Conservation (phyloP, 2,329 filamentous ascomycete genomes). For the Aspergillus bombycis region DNA sequence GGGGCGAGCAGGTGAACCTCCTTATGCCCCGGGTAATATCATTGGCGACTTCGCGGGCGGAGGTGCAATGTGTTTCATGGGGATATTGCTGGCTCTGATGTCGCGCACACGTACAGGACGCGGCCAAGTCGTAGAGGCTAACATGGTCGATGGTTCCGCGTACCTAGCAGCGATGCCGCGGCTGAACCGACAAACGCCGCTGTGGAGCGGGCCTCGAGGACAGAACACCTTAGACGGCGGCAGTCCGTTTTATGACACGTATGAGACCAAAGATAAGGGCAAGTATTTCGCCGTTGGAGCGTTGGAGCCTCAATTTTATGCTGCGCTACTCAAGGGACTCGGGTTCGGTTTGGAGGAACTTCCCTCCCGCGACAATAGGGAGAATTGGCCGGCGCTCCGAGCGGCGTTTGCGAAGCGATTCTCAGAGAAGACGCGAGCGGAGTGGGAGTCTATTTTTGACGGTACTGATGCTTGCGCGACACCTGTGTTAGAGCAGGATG, state of each 20-base stretch:
- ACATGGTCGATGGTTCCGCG: constrained; percentile 90
- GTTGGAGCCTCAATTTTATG: constrained; percentile 85
- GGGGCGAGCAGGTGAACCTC: constrained; percentile 69
- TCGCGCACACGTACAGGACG: constrained; percentile 64
- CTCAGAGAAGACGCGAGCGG: constrained; percentile 66
- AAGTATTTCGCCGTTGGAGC: constrained; percentile 86
- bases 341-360: constrained; percentile 54
- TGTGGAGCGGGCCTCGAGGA: constrained; percentile 69
- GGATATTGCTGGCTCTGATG: constrained; percentile 78
- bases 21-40: constrained; percentile 80
- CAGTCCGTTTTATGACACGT: constrained; percentile 86
- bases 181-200: constrained; percentile 63
- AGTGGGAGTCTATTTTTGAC: constrained; percentile 88
- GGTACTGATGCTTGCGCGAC: constrained; percentile 90
- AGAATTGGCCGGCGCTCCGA: constrained; percentile 69
- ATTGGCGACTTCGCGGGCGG: constrained; percentile 91
- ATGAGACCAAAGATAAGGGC: constrained; percentile 74
- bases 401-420: constrained; percentile 66
- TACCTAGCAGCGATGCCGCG: constrained; percentile 80
- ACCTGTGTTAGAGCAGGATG: constrained; percentile 76
- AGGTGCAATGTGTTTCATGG: constrained; percentile 78
- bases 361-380: constrained; percentile 60
- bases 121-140: constrained; percentile 90
- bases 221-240: constrained; percentile 81
- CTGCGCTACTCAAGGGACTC: constrained; percentile 67